These are phyloP conservation scores for Aspergillus wentii DNA, from an alignment of 495 filamentous ascomycete species.

Conservation along the genomic window DNA sequence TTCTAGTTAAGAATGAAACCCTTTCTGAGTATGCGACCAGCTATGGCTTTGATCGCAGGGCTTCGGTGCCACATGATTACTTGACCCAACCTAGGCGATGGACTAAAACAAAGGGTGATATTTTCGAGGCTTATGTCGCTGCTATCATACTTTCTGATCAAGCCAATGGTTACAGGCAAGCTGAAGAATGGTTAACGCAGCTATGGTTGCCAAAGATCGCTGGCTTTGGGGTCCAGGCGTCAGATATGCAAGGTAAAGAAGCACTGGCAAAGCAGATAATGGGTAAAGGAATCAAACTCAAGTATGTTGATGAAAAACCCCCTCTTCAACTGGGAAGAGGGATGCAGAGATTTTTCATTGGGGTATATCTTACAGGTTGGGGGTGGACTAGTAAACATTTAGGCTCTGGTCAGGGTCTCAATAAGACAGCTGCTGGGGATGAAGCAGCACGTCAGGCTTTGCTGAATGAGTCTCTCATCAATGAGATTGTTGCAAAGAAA, in stretches of 20 bases:
- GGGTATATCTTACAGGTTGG: constrained; percentile 67
- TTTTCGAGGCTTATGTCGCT: constrained; percentile 86
- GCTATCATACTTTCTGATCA: constrained; percentile 65
- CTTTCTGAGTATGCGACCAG: constrained; percentile 56
- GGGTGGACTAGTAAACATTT: constrained; percentile 61
- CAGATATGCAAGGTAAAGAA: constrained; percentile 42
- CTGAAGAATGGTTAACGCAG: constrained; percentile 61
- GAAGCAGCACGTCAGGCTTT: constrained; percentile 66
- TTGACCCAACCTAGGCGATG: constrained; percentile 41
- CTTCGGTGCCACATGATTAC: constrained; percentile 3
- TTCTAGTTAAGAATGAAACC: constrained; percentile 72
- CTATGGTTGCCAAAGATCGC: constrained; percentile 57
- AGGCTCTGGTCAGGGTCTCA: constrained; percentile 61
- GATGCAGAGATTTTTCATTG: constrained; percentile 61
- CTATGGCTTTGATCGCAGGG: constrained; percentile 53
- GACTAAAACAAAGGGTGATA: constrained; percentile 71
- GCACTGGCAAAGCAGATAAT: constrained; percentile 52
- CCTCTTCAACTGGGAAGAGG: constrained; percentile 51
- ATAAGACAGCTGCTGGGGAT: constrained; percentile 69
- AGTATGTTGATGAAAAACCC: constrained; percentile 55
- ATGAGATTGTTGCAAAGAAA: constrained; percentile 49
- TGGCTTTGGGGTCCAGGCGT: constrained; percentile 32
- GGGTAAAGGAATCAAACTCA: constrained; percentile 55
- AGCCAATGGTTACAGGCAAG: constrained; percentile 51
- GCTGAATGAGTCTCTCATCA: constrained; percentile 52